These are phyloP conservation scores for Ophioceras dolichostomum DNA, from an alignment of 2,329 filamentous ascomycete genomes.

Conservation along the genomic window DNA sequence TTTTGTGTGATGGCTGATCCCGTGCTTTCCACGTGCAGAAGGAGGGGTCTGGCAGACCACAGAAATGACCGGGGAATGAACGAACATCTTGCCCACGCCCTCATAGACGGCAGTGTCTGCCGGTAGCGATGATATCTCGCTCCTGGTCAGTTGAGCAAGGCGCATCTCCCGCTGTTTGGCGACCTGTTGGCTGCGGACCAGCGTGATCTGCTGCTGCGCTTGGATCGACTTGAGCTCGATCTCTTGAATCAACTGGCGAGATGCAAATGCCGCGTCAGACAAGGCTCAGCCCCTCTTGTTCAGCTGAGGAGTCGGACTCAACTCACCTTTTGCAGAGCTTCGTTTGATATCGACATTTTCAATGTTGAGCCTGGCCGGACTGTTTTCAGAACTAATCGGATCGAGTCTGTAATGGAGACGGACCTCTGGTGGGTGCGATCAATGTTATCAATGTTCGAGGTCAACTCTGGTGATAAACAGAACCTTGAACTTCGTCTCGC, in stretches of 20 bases:
- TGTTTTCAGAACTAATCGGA: too few species aligned
- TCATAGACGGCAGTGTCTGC: conserved; percentile 75
- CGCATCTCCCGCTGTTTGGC: conserved; percentile 82
- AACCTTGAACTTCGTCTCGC: too few species aligned
- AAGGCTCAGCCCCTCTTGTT: conserved; percentile 1
- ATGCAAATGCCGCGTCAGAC: neutral
- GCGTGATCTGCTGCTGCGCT: conserved; percentile 82
- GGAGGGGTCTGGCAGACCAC: too few species aligned
- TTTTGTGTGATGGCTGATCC: too few species aligned
- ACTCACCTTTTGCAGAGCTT: conserved; percentile 80
- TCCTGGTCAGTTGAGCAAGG: conserved; percentile 75
- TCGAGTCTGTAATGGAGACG: too few species aligned
- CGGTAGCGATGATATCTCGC: conserved; percentile 68
- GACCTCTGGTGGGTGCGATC: too few species aligned
- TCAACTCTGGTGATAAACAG: too few species aligned
- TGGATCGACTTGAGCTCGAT: conserved; percentile 82
- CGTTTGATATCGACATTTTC: conserved; percentile 85
- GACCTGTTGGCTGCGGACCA: conserved; percentile 74
- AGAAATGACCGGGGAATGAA: too few species aligned
- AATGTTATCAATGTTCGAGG: too few species aligned
- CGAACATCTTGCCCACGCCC: conserved; percentile 93
- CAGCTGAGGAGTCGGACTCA: neutral
- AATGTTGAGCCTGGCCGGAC: too few species aligned
- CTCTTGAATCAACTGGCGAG: conserved; percentile 62
- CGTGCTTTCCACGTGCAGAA: too few species aligned